Evolutionary conservation across 106 monocot species (phyloP).

Genomic region (Acorus calamus): DNA sequence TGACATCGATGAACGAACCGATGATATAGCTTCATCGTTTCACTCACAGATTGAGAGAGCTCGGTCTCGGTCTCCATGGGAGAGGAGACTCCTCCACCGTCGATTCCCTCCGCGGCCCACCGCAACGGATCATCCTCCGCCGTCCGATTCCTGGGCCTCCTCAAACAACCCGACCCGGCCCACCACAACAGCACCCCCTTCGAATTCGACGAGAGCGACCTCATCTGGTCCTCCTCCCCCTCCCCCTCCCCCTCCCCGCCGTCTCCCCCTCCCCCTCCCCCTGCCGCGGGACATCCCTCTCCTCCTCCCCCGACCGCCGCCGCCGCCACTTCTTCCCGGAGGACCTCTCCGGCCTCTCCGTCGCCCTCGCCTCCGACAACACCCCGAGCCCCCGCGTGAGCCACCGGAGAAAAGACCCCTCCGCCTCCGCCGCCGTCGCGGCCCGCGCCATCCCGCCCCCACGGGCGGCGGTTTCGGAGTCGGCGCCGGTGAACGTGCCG

Average conservation of each 20-base stretch:
- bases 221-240: conserved; percentile 67
- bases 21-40: neutral
- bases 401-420: neutral
- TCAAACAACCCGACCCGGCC: conserved; percentile 22
- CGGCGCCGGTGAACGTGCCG: conserved; percentile 67
- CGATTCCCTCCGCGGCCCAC: conserved; percentile 1
- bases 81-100: neutral
- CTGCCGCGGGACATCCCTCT: neutral
- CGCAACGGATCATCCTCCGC: conserved; percentile 8
- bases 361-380: conserved; percentile 22
- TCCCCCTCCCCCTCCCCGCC: conserved; percentile 3
- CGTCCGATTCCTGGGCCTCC: conserved; percentile 35
- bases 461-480: conserved; percentile 21
- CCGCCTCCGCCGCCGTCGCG: conserved; percentile 1
- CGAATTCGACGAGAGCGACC: conserved; percentile 76
- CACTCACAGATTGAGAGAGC: neutral
- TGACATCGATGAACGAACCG: neutral
- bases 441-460: conserved; percentile 7
- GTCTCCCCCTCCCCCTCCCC: conserved; percentile 3
- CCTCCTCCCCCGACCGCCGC: neutral
- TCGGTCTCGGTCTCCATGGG: neutral
- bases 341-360: conserved; percentile 42
- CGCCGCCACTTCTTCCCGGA: conserved; percentile 15
- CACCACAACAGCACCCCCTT: neutral
- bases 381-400: conserved; percentile 3